Evolutionary conservation across 2,329 filamentous ascomycete species (phyloP), one percentile per base, ranked within the genome.

Genomic region (Epicoccum nigrum): DNA sequence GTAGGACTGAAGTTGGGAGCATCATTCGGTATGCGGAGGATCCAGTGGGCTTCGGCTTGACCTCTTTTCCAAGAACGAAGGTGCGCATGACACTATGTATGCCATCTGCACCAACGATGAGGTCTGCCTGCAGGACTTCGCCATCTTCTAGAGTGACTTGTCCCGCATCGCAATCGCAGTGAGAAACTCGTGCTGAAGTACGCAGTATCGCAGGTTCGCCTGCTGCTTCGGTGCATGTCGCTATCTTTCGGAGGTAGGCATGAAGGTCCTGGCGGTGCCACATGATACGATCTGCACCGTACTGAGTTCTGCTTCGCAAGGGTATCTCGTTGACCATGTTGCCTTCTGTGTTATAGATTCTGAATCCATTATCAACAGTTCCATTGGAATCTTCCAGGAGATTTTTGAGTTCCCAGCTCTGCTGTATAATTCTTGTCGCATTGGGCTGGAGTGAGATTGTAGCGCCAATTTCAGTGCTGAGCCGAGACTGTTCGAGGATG

Each of bases 81-180:
- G 59, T 43, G 30, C 70, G 65, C 51, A 67, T 21, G 8, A 28
- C 35, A 31, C 62, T 67, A 52, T 76, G 71, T 9, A 83, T 79
- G 0, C 82, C 82, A 50, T 84, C 81, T 1, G 81, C 81, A 8
- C 79, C 81, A 4, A 84, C 51, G 1, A 84, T 56, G 0, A 84
- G 51, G 53, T 84, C 80, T 9, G 77, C 81, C 4, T 71, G 54
- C 2, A 79, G 52, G 1, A 56, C 58, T 0, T 71, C 63, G 0
- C 80, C 81, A 25, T 79, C 70, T 13, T 76, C 74, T 0, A 83
- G 66, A 1, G 68, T 77, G 0, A 83, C 57, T 0, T 67, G 76
- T 1, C 74, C 77, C 1, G 45, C 59, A 0, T 74, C 56, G 59
- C 61, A 54, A 44, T 82, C 73, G 3, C 81, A 70, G 5, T 69